Percentiles rank a stretch among this genome's conserved stretches.
Conservation (phyloP, 2,329 filamentous ascomycete genomes). For the Cordyceps javanica region DNA sequence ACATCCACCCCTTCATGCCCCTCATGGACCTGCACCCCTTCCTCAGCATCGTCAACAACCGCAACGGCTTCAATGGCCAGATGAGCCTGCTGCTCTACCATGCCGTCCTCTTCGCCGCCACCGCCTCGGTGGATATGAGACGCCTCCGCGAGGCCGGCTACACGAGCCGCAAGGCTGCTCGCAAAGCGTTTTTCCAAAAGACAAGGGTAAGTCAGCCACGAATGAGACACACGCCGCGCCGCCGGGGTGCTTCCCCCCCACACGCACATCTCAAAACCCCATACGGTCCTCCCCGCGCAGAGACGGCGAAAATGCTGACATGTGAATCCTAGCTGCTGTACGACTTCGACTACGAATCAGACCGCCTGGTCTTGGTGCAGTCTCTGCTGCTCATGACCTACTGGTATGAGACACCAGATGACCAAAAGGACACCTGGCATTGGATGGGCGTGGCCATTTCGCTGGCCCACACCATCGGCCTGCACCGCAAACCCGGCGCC, state of each 20-base stretch:
- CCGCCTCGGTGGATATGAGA: slow-evolving; percentile 79
- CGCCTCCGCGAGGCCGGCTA: slow-evolving; percentile 73
- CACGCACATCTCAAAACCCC: slow-evolving; percentile 2
- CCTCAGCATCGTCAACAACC: slow-evolving; percentile 52
- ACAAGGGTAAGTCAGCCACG: slow-evolving; percentile 57
- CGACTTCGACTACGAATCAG: slow-evolving; percentile 90
- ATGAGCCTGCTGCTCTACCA: slow-evolving; percentile 87
- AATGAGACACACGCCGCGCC: background rate
- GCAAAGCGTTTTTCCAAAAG: slow-evolving; percentile 84
- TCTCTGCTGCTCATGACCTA: slow-evolving; percentile 88
- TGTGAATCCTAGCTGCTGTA: slow-evolving; percentile 59
- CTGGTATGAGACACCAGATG: slow-evolving; percentile 95
- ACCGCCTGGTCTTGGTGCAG: slow-evolving; percentile 84
- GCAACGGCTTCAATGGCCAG: slow-evolving; percentile 63
- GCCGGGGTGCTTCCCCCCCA: background rate
- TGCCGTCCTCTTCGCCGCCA: slow-evolving; percentile 89
- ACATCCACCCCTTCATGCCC: slow-evolving; percentile 91
- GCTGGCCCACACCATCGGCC: slow-evolving; percentile 84
- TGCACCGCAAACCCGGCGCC: slow-evolving; percentile 76
- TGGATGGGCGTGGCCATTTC: slow-evolving; percentile 98
- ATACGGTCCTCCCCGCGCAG: background rate
- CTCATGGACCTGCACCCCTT: slow-evolving; percentile 65
- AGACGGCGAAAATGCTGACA: slow-evolving; percentile 20
- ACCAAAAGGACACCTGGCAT: slow-evolving; percentile 97
- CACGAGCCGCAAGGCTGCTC: slow-evolving; percentile 67